Conservation (phyloP, 1,284 basidiomycete species). For the Melampsora abietis-canadensis region DNA sequence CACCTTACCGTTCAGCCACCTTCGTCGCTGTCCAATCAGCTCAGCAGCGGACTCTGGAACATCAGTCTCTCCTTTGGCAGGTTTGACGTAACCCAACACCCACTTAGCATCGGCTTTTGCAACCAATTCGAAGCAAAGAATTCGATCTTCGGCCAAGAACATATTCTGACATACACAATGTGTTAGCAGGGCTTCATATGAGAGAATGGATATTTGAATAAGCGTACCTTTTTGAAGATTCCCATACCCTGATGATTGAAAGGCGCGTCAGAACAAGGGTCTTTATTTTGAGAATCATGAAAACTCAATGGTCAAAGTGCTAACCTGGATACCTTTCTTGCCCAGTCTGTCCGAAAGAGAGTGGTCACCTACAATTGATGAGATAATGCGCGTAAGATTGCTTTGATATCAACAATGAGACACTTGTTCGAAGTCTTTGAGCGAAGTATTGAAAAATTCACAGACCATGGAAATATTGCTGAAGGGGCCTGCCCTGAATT, state of each 20-base stretch:
- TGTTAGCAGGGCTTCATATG: neutral
- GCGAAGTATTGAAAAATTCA: neutral
- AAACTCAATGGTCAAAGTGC: neutral
- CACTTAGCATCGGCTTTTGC: constrained; percentile 77
- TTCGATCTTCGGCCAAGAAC: constrained; percentile 68
- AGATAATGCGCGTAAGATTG: neutral
- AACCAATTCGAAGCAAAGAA: constrained; percentile 92
- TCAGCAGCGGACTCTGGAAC: constrained; percentile 82
- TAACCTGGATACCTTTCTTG: constrained; percentile 76
- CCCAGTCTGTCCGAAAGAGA: constrained; percentile 80
- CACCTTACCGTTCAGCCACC: constrained; percentile 95
- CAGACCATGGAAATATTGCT: constrained; percentile 95
- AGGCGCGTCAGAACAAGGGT: neutral
- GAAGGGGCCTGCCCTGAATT: constrained; percentile 84
- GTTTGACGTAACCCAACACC: constrained; percentile 91
- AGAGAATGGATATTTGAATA: neutral
- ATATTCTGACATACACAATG: constrained; percentile 54
- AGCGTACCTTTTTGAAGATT: constrained; percentile 73
- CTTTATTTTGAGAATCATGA: neutral
- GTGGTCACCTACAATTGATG: constrained; percentile 34
- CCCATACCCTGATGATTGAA: constrained; percentile 67
- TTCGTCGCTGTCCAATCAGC: constrained; percentile 76
- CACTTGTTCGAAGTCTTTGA: neutral
- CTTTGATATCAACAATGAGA: neutral
- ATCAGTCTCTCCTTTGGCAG: constrained; percentile 90